Evolutionary conservation across 352 stramenopile genomes (phyloP).

Genomic region (Phytophthora brassicae): DNA sequence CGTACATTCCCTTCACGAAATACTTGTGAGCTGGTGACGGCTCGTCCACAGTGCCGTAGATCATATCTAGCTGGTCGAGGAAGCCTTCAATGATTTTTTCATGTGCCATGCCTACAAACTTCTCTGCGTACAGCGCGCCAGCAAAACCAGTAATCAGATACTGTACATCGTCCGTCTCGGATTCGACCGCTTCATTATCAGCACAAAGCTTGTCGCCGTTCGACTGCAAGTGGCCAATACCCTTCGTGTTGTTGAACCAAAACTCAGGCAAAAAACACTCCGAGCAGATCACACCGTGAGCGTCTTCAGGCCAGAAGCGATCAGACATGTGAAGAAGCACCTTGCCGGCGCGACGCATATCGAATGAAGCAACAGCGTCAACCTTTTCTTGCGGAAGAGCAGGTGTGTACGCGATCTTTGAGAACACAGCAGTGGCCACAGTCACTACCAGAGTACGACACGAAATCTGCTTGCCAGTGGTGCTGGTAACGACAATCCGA

Average conservation of each 20-base stretch:
- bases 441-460: slow-evolving; percentile 72
- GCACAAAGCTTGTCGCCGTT: slow-evolving; percentile 53
- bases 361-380: slow-evolving; percentile 60
- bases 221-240: slow-evolving; percentile 58
- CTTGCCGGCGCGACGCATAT: slow-evolving; percentile 76
- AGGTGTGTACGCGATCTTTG: slow-evolving; percentile 73
- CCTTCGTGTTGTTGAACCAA: slow-evolving; percentile 75
- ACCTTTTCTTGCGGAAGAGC: slow-evolving; percentile 55
- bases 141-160: slow-evolving; percentile 79
- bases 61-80: slow-evolving; percentile 71
- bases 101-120: slow-evolving; percentile 41
- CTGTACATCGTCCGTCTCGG: slow-evolving; percentile 35
- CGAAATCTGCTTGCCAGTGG: slow-evolving; percentile 52
- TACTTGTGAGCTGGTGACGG: slow-evolving; percentile 54
- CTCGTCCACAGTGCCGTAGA: slow-evolving; percentile 64
- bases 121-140: slow-evolving; percentile 65
- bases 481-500: slow-evolving; percentile 58
- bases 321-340: slow-evolving; percentile 73
- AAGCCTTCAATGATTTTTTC: slow-evolving; percentile 66
- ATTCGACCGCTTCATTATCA: slow-evolving; percentile 7
- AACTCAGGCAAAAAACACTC: slow-evolving; percentile 85
- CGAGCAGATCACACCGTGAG: slow-evolving; percentile 81
- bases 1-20: slow-evolving; percentile 78
- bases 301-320: slow-evolving; percentile 70
- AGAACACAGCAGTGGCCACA: slow-evolving; percentile 75